Percentiles rank a stretch among this genome's conserved stretches.
phyloP scores from a whole-genome alignment of 371 early-diverging fungal genomes.

The Circinella minor region DNA sequence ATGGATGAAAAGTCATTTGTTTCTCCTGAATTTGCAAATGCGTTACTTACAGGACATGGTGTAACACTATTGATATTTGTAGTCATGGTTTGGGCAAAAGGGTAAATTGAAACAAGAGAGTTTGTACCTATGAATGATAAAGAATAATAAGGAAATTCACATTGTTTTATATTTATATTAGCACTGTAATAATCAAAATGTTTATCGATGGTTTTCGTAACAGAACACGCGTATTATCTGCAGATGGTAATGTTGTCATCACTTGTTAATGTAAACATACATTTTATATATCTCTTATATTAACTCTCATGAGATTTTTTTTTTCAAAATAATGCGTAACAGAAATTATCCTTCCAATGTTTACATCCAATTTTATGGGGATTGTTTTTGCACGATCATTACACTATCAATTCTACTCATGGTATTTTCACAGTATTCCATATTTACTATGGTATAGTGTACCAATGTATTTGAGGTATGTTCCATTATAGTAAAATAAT shows the following conservation, averaged over 20 bases:
- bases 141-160: no score
- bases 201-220: slow-evolving; percentile 16
- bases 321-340: slow-evolving; percentile 16
- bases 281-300: no score
- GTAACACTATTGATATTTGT: slow-evolving; percentile 65
- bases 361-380: slow-evolving; percentile 86
- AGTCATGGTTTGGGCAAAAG: slow-evolving; percentile 56
- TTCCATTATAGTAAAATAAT: no score
- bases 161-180: not conserved
- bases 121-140: no score
- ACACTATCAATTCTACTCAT: slow-evolving; percentile 95
- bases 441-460: slow-evolving; percentile 70
- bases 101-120: slow-evolving; percentile 22
- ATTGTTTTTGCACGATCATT: slow-evolving; percentile 86
- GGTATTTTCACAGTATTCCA: slow-evolving; percentile 90
- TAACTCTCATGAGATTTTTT: no score
- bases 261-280: no score
- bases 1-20: slow-evolving; percentile 71
- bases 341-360: slow-evolving; percentile 75
- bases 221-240: slow-evolving; percentile 18
- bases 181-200: not conserved
- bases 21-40: slow-evolving; percentile 59
- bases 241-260: slow-evolving; percentile 32
- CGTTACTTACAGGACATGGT: slow-evolving; percentile 66
- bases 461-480: slow-evolving; percentile 15